These are phyloP conservation scores for Cynanchum wilfordii DNA, from an alignment of 257 asterid species.

Conservation along the genomic window DNA sequence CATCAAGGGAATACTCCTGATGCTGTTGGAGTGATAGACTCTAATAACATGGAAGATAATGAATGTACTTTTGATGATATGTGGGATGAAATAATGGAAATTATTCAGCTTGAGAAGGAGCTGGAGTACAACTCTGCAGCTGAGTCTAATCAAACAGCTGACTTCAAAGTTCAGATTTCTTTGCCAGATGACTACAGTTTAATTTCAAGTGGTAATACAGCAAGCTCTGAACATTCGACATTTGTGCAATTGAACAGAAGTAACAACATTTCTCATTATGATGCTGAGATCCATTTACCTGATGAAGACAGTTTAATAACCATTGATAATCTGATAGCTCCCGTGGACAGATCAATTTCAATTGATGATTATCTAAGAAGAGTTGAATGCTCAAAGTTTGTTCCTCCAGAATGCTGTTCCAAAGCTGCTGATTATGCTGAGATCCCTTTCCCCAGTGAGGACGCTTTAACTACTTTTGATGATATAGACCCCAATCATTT, in stretches of 20 bases:
- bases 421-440: constrained; percentile 20
- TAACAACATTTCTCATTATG: constrained; percentile 20
- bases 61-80: constrained; percentile 34
- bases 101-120: constrained; percentile 33
- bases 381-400: neutral
- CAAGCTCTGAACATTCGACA: neutral
- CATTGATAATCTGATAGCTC: constrained; percentile 22
- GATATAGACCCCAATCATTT: constrained; percentile 22
- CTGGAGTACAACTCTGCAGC: constrained; percentile 7
- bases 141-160: constrained; percentile 15
- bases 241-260: neutral
- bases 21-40: constrained; percentile 11
- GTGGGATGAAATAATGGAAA: constrained; percentile 49
- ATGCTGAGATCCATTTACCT: constrained; percentile 31
- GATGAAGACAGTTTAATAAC: constrained; percentile 41
- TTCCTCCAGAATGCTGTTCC: constrained; percentile 2
- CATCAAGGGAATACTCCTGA: constrained; percentile 7
- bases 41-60: constrained; percentile 25
- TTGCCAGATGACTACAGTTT: constrained; percentile 23
- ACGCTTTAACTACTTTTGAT: constrained; percentile 28
- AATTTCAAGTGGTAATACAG: constrained; percentile 16
- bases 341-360: constrained; percentile 14
- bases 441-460: constrained; percentile 40
- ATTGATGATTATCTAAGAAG: constrained; percentile 10
- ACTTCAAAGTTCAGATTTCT: constrained; percentile 23